Evolutionary conservation across 331 rosid genomes (phyloP).

Genomic region (Quercus phellos): DNA sequence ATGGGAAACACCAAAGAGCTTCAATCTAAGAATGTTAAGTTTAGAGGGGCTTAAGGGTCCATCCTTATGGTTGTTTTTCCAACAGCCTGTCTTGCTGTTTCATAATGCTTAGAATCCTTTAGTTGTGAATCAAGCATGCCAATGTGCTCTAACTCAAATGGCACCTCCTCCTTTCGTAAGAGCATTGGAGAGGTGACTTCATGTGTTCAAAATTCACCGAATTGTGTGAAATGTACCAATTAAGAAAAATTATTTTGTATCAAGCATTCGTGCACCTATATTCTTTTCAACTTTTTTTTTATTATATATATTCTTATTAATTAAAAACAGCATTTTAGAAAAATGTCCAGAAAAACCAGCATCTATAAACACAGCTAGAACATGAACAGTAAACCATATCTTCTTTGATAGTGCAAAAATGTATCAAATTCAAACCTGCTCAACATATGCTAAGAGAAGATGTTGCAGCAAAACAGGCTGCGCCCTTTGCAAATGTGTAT

Average conservation of each 20-base stretch:
- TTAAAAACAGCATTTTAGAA: neutral
- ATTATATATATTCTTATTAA: neutral
- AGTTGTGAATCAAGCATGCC: too few species aligned
- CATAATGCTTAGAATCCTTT: neutral
- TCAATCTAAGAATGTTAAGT: neutral
- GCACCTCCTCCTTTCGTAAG: too few species aligned
- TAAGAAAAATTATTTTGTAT: neutral
- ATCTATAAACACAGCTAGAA: neutral
- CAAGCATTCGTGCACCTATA: neutral
- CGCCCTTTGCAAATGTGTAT: conserved; percentile 88
- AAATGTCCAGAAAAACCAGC: neutral
- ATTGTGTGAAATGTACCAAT: too few species aligned
- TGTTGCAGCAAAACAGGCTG: conserved; percentile 88
- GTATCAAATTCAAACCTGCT: conserved; percentile 54
- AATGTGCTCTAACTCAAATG: too few species aligned
- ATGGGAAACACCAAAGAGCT: neutral
- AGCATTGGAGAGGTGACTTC: fast-evolving
- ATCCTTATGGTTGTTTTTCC: neutral
- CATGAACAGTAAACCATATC: neutral
- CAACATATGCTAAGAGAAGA: conserved; percentile 80
- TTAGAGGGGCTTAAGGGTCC: neutral
- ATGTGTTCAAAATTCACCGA: too few species aligned
- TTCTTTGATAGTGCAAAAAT: neutral
- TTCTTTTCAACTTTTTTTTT: neutral
- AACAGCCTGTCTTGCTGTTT: neutral